Evolutionary conservation across 768 basidiomycete species (phyloP).

Genomic region (Dioszegia hungarica): DNA sequence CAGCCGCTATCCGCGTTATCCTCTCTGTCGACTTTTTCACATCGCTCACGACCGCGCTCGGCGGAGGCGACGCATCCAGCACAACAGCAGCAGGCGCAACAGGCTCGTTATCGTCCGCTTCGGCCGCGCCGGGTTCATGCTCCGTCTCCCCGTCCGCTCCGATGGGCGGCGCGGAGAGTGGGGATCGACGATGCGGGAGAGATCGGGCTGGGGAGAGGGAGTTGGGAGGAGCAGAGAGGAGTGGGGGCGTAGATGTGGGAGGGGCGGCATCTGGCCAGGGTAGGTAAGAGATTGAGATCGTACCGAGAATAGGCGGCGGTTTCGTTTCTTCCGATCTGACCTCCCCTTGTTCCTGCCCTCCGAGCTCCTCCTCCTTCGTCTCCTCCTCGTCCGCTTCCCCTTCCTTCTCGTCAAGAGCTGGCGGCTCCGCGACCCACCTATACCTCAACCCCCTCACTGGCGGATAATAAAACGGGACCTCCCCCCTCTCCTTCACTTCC

Average conservation of each 20-base stretch:
- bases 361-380: background rate
- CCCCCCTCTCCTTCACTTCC: constrained; percentile 48
- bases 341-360: too few relatives aligned
- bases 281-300: background rate
- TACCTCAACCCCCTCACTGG: constrained; percentile 74
- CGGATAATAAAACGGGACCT: constrained; percentile 86
- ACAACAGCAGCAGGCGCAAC: background rate
- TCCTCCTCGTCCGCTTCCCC: background rate
- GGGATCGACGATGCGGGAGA: background rate
- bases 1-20: constrained; percentile 72
- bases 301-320: background rate
- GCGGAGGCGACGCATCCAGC: background rate
- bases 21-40: constrained; percentile 55
- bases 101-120: background rate
- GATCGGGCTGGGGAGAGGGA: background rate
- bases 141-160: background rate
- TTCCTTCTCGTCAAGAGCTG: constrained; percentile 1
- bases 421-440: constrained; percentile 53
- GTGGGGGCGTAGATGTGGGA: background rate
- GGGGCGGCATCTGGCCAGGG: background rate
- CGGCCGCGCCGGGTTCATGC: too few relatives aligned
- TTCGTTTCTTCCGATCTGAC: constrained; percentile 19
- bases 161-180: background rate
- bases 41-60: background rate
- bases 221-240: background rate